Evolutionary conservation across 768 basidiomycete genomes (phyloP).

Genomic region (Cystobasidium onofrii): DNA sequence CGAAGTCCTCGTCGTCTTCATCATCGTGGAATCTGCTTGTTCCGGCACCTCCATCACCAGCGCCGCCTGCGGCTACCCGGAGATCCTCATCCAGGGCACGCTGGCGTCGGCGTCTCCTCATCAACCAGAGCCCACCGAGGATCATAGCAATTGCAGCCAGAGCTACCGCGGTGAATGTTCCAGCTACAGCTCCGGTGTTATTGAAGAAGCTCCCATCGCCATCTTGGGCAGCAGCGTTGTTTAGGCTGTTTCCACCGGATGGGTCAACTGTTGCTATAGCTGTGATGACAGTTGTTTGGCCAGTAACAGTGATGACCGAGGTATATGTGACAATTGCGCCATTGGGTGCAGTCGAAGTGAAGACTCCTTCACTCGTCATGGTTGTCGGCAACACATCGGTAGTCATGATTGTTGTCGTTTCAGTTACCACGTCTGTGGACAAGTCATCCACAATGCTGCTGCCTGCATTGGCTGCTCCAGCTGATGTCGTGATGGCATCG

Average conservation of each 20-base stretch:
- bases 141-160: conserved; percentile 55
- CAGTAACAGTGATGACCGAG: conserved; percentile 14
- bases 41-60: conserved; percentile 41
- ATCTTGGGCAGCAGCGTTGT: conserved; percentile 25
- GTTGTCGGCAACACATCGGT: neutral
- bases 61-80: conserved; percentile 40
- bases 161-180: conserved; percentile 67
- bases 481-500: neutral
- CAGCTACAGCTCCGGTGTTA: conserved; percentile 63
- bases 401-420: conserved; percentile 4
- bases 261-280: conserved; percentile 1
- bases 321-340: conserved; percentile 14
- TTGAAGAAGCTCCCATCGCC: conserved; percentile 58
- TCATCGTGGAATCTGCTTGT: conserved; percentile 39
- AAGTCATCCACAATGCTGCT: neutral
- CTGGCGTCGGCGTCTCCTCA: conserved; percentile 44
- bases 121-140: conserved; percentile 50
- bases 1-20: conserved; percentile 32
- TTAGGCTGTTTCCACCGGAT: neutral
- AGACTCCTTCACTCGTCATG: neutral
- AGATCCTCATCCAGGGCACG: conserved; percentile 45
- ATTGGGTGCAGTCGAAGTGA: neutral
- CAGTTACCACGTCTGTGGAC: neutral
- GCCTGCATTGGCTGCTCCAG: neutral
- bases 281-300: conserved; percentile 9